phyloP scores from a whole-genome alignment of 2,329 filamentous ascomycete species.

The Emericellopsis atlantica region DNA sequence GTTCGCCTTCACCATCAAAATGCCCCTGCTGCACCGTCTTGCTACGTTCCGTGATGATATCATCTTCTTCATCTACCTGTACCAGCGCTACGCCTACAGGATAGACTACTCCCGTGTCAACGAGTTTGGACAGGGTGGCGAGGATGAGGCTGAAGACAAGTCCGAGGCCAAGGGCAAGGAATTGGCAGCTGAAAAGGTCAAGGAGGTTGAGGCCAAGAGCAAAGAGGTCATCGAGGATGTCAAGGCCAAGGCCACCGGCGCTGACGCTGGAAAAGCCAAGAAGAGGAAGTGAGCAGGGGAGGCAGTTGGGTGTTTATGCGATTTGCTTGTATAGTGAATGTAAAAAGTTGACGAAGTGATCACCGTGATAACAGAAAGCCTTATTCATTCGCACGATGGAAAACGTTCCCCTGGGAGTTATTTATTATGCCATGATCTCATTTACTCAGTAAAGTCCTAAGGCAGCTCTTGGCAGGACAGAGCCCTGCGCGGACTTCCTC shows the following conservation, averaged over 20 bases:
- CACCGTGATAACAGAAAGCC: no score
- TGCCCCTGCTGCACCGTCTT: constrained; percentile 86
- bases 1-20: constrained; percentile 98
- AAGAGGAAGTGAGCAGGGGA: constrained; percentile 22
- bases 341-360: no score
- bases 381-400: no score
- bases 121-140: constrained; percentile 97
- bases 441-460: no score
- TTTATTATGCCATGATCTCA: no score
- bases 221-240: constrained; percentile 5
- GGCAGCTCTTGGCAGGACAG: no score
- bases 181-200: constrained; percentile 20
- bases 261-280: constrained; percentile 30
- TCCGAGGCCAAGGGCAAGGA: constrained; percentile 23
- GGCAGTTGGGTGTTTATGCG: no score
- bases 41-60: constrained; percentile 90
- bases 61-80: constrained; percentile 96
- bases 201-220: constrained; percentile 17
- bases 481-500: no score
- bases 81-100: constrained; percentile 88
- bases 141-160: constrained; percentile 51
- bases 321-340: no score
- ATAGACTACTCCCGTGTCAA: constrained; percentile 88
- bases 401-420: no score
- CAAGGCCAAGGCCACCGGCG: constrained; percentile 33